A percentile compares a stretch with the other conserved stretches of the same genome.
Evolutionary conservation across 2,329 filamentous ascomycete species (phyloP).

Genomic region (Pyrenophora graminea): DNA sequence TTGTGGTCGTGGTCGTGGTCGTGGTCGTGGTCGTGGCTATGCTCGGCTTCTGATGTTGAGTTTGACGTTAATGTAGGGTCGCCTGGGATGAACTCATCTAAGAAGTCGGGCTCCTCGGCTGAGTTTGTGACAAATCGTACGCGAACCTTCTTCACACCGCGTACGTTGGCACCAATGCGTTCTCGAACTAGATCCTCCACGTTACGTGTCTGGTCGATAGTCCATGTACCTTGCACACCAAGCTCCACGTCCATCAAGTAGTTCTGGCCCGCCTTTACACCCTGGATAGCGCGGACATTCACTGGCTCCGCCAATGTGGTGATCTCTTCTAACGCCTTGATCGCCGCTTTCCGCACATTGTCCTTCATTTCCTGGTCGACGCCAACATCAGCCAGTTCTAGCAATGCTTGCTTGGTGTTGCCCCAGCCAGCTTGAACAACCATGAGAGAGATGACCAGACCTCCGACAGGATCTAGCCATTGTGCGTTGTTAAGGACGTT

Average conservation of each 20-base stretch:
- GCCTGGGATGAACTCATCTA: constrained; percentile 67
- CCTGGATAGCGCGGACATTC: constrained; percentile 77
- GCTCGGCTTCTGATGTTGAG: constrained; percentile 37
- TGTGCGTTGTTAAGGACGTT: constrained; percentile 83
- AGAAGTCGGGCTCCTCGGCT: constrained; percentile 59
- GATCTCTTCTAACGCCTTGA: constrained; percentile 47
- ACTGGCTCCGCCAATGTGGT: constrained; percentile 59
- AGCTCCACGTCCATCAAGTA: constrained; percentile 91
- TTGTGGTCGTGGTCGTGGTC: constrained; percentile 30
- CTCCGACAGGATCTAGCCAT: constrained; percentile 94
- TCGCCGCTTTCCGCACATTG: constrained; percentile 68
- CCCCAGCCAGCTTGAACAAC: constrained; percentile 87
- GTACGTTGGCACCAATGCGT: constrained; percentile 73
- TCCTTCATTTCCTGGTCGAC: constrained; percentile 83
- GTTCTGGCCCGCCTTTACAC: constrained; percentile 95
- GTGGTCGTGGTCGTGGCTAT: constrained; percentile 35
- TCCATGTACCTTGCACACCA: constrained; percentile 76
- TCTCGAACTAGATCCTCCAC: constrained; percentile 77
- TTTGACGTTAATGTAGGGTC: constrained; percentile 35
- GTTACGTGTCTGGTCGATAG: constrained; percentile 68
- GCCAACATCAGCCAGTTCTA: constrained; percentile 88
- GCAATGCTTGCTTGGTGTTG: constrained; percentile 80
- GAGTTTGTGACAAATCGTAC: constrained; percentile 80
- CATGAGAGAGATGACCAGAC: constrained; percentile 88
- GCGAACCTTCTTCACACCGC: constrained; percentile 81